Percentiles rank a stretch among this genome's conserved stretches.
Conservation (phyloP, 257 asterid species). For the Primulina tabacum region DNA sequence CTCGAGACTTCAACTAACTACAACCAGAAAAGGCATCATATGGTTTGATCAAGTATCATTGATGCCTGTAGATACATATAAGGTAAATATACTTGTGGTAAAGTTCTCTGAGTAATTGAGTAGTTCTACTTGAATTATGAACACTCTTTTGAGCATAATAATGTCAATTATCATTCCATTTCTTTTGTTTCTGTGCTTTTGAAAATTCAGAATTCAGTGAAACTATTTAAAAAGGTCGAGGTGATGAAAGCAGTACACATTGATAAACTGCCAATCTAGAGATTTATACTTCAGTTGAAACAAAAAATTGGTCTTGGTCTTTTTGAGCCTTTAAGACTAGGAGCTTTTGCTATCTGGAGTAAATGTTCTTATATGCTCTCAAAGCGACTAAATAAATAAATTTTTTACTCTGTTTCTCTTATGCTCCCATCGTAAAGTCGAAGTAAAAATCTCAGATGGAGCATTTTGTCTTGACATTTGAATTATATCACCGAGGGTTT, state of each 20-base stretch:
- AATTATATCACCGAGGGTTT: conserved; percentile 11
- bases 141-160: neutral
- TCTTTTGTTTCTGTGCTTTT: conserved; percentile 4
- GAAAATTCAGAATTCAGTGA: conserved; percentile 1
- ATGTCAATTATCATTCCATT: conserved; percentile 6
- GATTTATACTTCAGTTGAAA: neutral
- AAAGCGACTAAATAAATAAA: neutral
- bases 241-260: neutral
- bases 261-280: neutral
- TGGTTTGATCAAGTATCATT: conserved; percentile 98
- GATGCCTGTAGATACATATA: conserved; percentile 88
- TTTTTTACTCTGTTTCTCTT: too few relatives aligned
- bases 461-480: conserved; percentile 5
- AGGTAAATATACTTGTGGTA: conserved; percentile 40
- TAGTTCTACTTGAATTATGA: conserved; percentile 1
- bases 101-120: neutral
- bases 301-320: neutral
- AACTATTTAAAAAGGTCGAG: neutral
- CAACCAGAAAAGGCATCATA: conserved; percentile 66
- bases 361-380: neutral
- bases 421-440: neutral
- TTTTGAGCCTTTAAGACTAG: neutral
- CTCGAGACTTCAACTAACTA: conserved; percentile 75
- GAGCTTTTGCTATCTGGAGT: neutral
- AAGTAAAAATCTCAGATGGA: conserved; percentile 7